Conservation (phyloP, 2,329 filamentous ascomycete species). For the Penicillium digitatum region DNA sequence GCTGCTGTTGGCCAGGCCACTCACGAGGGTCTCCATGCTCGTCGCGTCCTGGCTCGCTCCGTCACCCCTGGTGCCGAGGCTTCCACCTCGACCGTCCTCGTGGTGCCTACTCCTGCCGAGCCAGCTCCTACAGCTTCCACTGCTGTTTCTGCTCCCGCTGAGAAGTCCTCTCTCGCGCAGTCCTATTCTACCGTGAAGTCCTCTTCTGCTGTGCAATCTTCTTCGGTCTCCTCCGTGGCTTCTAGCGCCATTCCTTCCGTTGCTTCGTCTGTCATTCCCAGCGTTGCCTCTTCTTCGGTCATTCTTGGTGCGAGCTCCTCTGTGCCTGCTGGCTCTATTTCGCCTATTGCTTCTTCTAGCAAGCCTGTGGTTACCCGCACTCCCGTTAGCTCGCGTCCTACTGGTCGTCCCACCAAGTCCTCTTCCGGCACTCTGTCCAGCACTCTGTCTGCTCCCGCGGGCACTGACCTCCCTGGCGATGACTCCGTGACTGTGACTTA, state of each 20-base stretch:
- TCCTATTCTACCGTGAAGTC: background rate
- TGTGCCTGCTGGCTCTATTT: background rate
- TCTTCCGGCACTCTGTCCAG: background rate
- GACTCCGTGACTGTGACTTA: slow-evolving; percentile 31
- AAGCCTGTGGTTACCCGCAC: slow-evolving; percentile 6
- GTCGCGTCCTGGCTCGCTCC: slow-evolving; percentile 20
- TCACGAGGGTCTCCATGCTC: slow-evolving; percentile 26
- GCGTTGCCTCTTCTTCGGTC: slow-evolving; percentile 1
- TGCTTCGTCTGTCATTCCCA: slow-evolving; percentile 6
- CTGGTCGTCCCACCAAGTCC: slow-evolving; percentile 6
- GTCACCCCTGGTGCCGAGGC: slow-evolving; percentile 8
- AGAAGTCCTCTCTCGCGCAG: slow-evolving; percentile 7
- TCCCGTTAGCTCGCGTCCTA: slow-evolving; percentile 4
- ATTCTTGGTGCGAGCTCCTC: background rate
- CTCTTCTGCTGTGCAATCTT: background rate
- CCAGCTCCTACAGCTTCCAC: background rate
- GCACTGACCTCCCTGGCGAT: slow-evolving; percentile 20
- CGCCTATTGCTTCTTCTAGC: slow-evolving; percentile 1
- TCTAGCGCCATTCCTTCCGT: slow-evolving; percentile 10
- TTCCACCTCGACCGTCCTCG: slow-evolving; percentile 22
- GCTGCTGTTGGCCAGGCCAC: slow-evolving; percentile 36
- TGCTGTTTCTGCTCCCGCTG: slow-evolving; percentile 2
- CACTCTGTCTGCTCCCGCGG: slow-evolving; percentile 18
- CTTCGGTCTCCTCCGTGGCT: slow-evolving; percentile 2
- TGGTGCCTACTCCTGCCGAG: slow-evolving; percentile 17